These are phyloP conservation scores for Ceratocystis lukuohia DNA, from an alignment of 2,329 filamentous ascomycete species.

Conservation along the genomic window DNA sequence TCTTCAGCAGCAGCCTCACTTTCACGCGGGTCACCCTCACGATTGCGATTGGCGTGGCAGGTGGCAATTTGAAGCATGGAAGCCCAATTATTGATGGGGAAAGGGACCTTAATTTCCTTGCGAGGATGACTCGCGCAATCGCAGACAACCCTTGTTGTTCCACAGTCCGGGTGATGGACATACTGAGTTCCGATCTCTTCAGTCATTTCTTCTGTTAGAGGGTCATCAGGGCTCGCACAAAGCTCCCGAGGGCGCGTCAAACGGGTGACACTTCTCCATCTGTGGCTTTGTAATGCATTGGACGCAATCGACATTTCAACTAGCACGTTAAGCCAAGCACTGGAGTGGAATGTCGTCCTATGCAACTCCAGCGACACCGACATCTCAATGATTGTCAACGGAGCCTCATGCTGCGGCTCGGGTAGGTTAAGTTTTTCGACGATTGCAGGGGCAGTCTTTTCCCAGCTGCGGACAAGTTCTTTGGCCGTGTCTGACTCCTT, in stretches of 20 bases:
- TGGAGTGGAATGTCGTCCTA: constrained; percentile 42
- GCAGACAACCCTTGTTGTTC: constrained; percentile 34
- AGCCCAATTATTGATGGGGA: constrained; percentile 45
- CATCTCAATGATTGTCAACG: constrained; percentile 48
- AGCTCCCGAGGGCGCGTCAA: constrained; percentile 45
- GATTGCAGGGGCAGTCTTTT: constrained; percentile 43
- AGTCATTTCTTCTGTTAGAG: constrained; percentile 33
- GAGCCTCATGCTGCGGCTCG: constrained; percentile 34
- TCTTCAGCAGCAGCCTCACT: constrained; percentile 22
- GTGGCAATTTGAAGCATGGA: constrained; percentile 44
- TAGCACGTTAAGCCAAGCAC: constrained; percentile 47
- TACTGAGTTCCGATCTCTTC: constrained; percentile 38
- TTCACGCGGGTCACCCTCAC: constrained; percentile 23
- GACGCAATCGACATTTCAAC: constrained; percentile 46
- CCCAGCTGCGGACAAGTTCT: constrained; percentile 43
- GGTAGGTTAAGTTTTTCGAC: constrained; percentile 38
- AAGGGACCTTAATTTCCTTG: constrained; percentile 41
- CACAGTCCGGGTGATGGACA: constrained; percentile 39
- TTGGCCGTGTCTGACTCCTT: constrained; percentile 43
- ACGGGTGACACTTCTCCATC: constrained; percentile 47
- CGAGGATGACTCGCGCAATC: constrained; percentile 37
- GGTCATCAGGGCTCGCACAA: constrained; percentile 31
- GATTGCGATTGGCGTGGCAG: constrained; percentile 36
- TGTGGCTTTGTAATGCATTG: constrained; percentile 39
- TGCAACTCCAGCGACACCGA: constrained; percentile 47